Evolutionary conservation across 2,329 filamentous ascomycete species (phyloP).

Genomic region (Neocucurbitaria cava): DNA sequence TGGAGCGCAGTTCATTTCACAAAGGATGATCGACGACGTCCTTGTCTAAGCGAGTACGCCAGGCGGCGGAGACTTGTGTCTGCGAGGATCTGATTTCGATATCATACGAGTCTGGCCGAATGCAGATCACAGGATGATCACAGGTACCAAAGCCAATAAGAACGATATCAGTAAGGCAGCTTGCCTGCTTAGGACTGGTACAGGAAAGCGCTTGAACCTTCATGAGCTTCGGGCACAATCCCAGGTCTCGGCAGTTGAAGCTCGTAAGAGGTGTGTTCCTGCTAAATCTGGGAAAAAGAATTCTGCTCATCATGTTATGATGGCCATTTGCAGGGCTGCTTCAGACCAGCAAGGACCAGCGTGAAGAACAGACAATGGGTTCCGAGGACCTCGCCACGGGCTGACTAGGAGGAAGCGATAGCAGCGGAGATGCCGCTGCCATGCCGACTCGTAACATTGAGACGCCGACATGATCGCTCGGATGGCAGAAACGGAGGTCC

Average conservation of each 20-base stretch:
- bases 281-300: neutral
- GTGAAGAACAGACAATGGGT: neutral
- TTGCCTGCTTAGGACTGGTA: constrained; percentile 15
- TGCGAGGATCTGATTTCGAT: constrained; percentile 2
- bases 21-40: constrained; percentile 25
- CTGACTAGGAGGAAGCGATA: constrained; percentile 9
- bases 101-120: constrained; percentile 16
- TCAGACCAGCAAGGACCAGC: neutral
- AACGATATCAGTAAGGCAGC: constrained; percentile 3
- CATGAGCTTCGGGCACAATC: constrained; percentile 10
- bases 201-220: constrained; percentile 27
- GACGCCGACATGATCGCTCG: constrained; percentile 37
- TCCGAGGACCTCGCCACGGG: constrained; percentile 3
- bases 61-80: constrained; percentile 14
- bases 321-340: neutral
- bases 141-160: constrained; percentile 20
- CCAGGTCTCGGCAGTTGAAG: neutral
- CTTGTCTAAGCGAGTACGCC: constrained; percentile 24
- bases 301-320: neutral
- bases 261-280: neutral
- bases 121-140: constrained; percentile 28
- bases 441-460: constrained; percentile 29
- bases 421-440: constrained; percentile 28
- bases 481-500: constrained; percentile 29
- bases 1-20: neutral